phyloP scores from a whole-genome alignment of 441 rosid species.

The Syzygium malaccense region DNA sequence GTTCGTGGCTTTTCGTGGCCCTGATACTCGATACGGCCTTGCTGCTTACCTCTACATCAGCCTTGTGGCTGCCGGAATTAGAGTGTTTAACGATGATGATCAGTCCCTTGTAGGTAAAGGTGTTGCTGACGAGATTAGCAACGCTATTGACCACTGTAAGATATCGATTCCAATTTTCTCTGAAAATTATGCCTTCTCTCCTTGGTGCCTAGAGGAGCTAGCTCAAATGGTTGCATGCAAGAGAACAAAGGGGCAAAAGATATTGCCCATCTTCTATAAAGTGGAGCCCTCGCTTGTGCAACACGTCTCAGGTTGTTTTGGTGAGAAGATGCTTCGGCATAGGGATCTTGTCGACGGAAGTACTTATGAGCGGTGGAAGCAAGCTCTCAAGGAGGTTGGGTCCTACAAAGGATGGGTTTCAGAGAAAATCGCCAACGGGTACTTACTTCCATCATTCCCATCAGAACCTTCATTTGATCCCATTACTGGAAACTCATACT shows the following conservation, averaged over 20 bases:
- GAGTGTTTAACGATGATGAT: neutral
- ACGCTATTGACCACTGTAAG: neutral
- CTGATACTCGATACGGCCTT: neutral
- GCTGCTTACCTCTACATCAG: neutral
- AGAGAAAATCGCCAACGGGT: neutral
- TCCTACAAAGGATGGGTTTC: neutral
- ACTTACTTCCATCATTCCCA: neutral
- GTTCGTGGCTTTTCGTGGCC: neutral
- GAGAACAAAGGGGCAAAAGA: neutral
- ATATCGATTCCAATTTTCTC: neutral
- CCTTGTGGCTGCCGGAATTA: neutral
- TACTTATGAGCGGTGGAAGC: neutral
- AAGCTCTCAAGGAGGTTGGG: neutral
- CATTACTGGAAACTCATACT: too few species aligned
- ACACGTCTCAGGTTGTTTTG: too few species aligned
- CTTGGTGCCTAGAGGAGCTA: neutral
- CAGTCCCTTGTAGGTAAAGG: rapidly evolving
- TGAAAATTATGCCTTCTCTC: neutral
- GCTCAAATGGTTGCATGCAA: neutral
- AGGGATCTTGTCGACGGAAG: rapidly evolving
- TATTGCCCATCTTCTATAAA: neutral
- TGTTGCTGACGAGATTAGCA: rapidly evolving
- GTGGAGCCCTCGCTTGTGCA: neutral
- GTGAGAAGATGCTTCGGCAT: neutral
- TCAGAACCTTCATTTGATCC: neutral